Conservation (phyloP, 345 rosid genomes). For the Stellera chamaejasme region DNA sequence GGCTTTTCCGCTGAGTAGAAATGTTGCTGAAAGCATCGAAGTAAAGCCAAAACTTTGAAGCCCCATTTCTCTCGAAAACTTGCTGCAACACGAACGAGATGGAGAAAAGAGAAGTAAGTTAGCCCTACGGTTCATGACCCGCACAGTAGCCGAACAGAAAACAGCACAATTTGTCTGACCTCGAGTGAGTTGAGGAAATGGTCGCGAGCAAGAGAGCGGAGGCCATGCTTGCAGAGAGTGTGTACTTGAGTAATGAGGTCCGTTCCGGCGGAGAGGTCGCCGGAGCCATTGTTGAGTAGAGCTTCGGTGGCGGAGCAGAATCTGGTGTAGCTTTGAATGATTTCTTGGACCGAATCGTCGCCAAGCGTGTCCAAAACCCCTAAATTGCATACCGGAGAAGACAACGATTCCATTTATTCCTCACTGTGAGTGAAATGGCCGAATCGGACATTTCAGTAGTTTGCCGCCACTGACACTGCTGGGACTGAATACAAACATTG, state of each 20-base stretch:
- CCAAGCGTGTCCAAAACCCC: slow-evolving; percentile 42
- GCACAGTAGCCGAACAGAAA: neutral
- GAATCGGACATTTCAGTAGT: no score
- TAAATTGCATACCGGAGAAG: slow-evolving; percentile 29
- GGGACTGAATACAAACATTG: no score
- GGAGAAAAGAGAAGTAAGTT: neutral
- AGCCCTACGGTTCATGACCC: neutral
- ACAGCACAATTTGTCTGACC: slow-evolving; percentile 23
- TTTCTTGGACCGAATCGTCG: slow-evolving; percentile 44
- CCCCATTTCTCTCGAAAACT: slow-evolving; percentile 48
- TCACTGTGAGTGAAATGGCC: no score
- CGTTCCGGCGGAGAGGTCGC: slow-evolving; percentile 28
- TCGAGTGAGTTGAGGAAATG: slow-evolving; percentile 64
- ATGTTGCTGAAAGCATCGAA: slow-evolving; percentile 45
- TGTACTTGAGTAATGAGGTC: slow-evolving; percentile 45
- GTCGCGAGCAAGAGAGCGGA: slow-evolving; percentile 61
- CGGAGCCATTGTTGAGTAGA: slow-evolving; percentile 36
- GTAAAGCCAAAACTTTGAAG: slow-evolving; percentile 59
- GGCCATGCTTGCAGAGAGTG: slow-evolving; percentile 62
- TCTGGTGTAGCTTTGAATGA: slow-evolving; percentile 45
- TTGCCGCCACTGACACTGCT: no score
- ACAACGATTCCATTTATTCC: slow-evolving; percentile 35
- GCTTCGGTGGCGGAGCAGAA: slow-evolving; percentile 49
- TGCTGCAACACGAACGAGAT: slow-evolving; percentile 33
- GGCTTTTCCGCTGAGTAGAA: slow-evolving; percentile 20